Base-by-base conservation (phyloP, 163 green algal species). In the Volvox carteri region DNA sequence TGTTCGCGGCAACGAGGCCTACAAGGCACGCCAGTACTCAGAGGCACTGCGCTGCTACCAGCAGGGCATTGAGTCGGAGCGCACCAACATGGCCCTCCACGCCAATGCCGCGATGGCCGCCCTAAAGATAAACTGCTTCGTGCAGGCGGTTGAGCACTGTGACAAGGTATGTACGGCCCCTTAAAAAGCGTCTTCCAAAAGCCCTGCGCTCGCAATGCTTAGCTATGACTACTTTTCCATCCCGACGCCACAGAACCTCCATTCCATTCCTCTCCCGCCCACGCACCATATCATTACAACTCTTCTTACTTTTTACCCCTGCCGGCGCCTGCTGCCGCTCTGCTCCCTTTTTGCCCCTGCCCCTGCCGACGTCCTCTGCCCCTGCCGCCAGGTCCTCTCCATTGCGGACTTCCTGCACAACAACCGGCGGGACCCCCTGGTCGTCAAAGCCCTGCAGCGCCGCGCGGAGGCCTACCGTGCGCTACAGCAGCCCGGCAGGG, bases 101-200 rank as follows among this genome's bases (percentile, higher is more conserved):
- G 93, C 93, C 54, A 98, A 98, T 70, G 95, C 96, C n/a, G 95
- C 96, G 25, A 92, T 95, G 90, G 94, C 95, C 8, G 91, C 92
- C 30, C 84, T 98, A n/a, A 96, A 96, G 74, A 94, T 96, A 9
- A 91, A 86, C 35, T 97, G 93, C 92, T 95, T 94, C 89, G 93
- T 96, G 74, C 94, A 97, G 87, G 93, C 95, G 18, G 94, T 97
- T 54, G 94, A 97, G 85, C 96, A 98, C 84, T 96, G 93, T 85
- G 92, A 97, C 90, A 97, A 97, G 95, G 95, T 96, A 76, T 11
- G 78, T n/a, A n/a, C n/a, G n/a, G n/a, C n/a, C n/a, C n/a, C n/a
- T n/a, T n/a, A n/a, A n/a, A n/a, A n/a, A n/a, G n/a, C n/a, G n/a
- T n/a, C n/a, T n/a, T n/a, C n/a, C n/a, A n/a, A n/a, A n/a, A n/a